Conservation (phyloP, 306 rosid genomes). For the Vigna radiata region DNA sequence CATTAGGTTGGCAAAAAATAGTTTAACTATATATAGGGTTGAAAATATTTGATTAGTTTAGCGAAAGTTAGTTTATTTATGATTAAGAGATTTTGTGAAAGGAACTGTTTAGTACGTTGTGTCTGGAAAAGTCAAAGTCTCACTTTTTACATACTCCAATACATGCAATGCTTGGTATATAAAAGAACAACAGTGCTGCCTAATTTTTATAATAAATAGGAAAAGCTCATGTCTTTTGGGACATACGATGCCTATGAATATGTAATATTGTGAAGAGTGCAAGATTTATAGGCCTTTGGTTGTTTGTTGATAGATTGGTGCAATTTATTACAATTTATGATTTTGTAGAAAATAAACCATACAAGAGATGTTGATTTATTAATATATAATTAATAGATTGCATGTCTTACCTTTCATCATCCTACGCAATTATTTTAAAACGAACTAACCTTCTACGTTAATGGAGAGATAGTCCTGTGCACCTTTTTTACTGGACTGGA, state of each 20-base stretch:
- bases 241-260: conserved; percentile 5
- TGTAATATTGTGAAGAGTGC: background rate
- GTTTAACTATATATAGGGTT: background rate
- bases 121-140: background rate
- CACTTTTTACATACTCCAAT: background rate
- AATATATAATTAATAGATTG: background rate
- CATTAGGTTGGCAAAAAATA: background rate
- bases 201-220: background rate
- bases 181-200: background rate
- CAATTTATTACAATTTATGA: conserved; percentile 28
- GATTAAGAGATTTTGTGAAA: background rate
- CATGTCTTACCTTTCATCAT: background rate
- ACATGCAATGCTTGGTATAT: background rate
- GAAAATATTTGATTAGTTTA: background rate
- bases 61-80: background rate
- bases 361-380: background rate
- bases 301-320: background rate
- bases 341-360: conserved; percentile 24
- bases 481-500: background rate
- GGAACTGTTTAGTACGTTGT: background rate
- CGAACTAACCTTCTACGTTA: conserved; percentile 8
- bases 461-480: background rate
- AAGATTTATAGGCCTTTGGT: background rate
- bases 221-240: background rate
- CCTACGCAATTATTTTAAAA: background rate